Percentiles rank a stretch among this genome's conserved stretches.
Evolutionary conservation across 371 early-diverging fungal genomes (phyloP).

Genomic region (Mortierella sp.): DNA sequence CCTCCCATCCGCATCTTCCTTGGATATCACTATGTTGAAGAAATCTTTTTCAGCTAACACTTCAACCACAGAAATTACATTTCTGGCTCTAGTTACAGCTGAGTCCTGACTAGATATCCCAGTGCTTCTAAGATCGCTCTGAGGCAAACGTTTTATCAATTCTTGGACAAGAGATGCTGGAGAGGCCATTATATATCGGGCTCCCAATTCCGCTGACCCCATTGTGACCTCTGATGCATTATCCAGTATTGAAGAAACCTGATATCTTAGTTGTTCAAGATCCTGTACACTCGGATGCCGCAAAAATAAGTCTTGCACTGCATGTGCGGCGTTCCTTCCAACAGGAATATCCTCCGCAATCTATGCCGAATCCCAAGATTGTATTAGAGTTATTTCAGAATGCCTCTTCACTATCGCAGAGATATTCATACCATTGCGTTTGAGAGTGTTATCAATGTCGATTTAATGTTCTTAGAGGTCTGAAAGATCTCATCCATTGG

Average conservation of each 20-base stretch:
- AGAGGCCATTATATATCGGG: slow-evolving; percentile 5
- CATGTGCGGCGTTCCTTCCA: slow-evolving; percentile 8
- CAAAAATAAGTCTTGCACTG: slow-evolving; percentile 1
- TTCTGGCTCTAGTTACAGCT: neutral
- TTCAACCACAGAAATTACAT: slow-evolving; percentile 14
- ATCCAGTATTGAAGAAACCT: slow-evolving; percentile 12
- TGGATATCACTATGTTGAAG: neutral
- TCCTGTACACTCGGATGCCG: slow-evolving; percentile 7
- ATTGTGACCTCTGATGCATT: neutral
- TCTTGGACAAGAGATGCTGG: slow-evolving; percentile 11
- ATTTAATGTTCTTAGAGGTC: neutral
- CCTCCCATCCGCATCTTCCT: slow-evolving; percentile 6
- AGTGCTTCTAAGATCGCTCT: neutral
- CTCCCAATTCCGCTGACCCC: slow-evolving; percentile 10
- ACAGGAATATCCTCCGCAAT: slow-evolving; percentile 8
- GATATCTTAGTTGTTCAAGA: neutral
- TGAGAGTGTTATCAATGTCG: slow-evolving; percentile 4
- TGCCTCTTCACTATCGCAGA: neutral
- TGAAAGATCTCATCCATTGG: neutral
- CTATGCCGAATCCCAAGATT: slow-evolving; percentile 1
- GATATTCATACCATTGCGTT: slow-evolving; percentile 13
- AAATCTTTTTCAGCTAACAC: slow-evolving; percentile 18
- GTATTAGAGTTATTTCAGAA: neutral
- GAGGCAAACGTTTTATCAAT: neutral
- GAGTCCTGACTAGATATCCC: neutral